Evolutionary conservation across 495 filamentous ascomycete genomes (phyloP).

Genomic region (Astrothelium macrocarpum): DNA sequence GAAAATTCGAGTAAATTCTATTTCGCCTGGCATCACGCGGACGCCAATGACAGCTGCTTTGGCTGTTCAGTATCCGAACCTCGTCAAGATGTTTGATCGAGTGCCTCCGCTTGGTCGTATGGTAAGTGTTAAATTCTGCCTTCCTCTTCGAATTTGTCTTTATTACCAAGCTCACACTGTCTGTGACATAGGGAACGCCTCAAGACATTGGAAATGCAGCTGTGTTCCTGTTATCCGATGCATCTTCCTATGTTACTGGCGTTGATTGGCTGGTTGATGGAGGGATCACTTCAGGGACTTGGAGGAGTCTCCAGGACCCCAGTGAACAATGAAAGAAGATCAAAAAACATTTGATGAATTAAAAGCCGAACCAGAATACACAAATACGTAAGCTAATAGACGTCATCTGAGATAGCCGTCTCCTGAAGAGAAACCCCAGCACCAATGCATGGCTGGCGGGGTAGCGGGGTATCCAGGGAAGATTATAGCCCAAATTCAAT

Average conservation of each 20-base stretch:
- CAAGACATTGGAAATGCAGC: slow-evolving; percentile 1
- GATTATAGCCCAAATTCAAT: not conserved
- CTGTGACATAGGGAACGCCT: not conserved
- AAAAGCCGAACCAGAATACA: not conserved
- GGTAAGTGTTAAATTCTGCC: not conserved
- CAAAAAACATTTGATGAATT: not conserved
- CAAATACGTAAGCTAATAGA: not conserved
- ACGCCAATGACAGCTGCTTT: slow-evolving; percentile 10
- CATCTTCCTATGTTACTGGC: not conserved
- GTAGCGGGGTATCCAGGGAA: not conserved
- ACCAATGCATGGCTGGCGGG: not conserved
- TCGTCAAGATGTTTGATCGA: slow-evolving; percentile 10
- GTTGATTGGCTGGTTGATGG: slow-evolving; percentile 3
- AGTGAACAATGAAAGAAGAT: not conserved
- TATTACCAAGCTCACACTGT: not conserved
- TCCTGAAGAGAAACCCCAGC: not conserved
- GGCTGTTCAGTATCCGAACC: slow-evolving; percentile 3
- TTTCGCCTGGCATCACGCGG: slow-evolving; percentile 12
- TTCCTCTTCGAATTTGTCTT: not conserved
- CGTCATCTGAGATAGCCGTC: not conserved
- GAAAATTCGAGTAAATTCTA: slow-evolving; percentile 15
- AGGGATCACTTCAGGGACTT: not conserved
- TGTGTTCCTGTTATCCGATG: slow-evolving; percentile 5
- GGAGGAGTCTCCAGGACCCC: not conserved
- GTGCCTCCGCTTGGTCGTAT: slow-evolving; percentile 8